Conservation (phyloP, 352 stramenopile genomes). For the Phytopythium cucurbitacearum region DNA sequence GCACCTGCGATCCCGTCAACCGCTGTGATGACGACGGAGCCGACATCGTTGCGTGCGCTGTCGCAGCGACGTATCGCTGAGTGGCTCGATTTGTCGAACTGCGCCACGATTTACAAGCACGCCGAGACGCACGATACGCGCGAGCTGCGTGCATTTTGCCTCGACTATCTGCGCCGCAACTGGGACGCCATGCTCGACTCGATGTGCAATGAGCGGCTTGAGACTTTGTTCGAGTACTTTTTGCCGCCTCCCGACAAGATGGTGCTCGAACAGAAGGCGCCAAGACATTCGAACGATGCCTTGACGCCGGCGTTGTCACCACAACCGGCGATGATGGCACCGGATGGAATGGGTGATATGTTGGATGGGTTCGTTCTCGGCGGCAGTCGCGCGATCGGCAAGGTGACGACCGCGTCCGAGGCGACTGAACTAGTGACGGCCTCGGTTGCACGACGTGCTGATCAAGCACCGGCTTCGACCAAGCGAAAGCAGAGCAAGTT, state of each 20-base stretch:
- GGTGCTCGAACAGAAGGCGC: slow-evolving; percentile 13
- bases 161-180: slow-evolving; percentile 63
- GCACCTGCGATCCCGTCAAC: slow-evolving; percentile 18
- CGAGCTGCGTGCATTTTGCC: slow-evolving; percentile 39
- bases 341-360: not conserved
- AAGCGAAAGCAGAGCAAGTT: slow-evolving; percentile 51
- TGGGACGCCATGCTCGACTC: slow-evolving; percentile 71
- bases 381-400: not conserved
- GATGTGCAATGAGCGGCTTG: slow-evolving; percentile 51
- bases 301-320: slow-evolving; percentile 15
- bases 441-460: too few relatives aligned
- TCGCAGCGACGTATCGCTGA: slow-evolving; percentile 43
- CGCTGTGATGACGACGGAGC: not conserved
- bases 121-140: slow-evolving; percentile 45
- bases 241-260: slow-evolving; percentile 26
- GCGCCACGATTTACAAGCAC: slow-evolving; percentile 53
- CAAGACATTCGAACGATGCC: not conserved
- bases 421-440: too few relatives aligned
- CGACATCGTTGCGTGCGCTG: slow-evolving; percentile 28
- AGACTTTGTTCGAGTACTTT: slow-evolving; percentile 63
- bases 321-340: not conserved
- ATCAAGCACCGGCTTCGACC: not conserved
- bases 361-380: not conserved
- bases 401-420: too few relatives aligned
- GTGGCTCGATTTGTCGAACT: slow-evolving; percentile 60